These are phyloP conservation scores for Amanita subjunquillea DNA, from an alignment of 768 basidiomycete species.

Conservation along the genomic window DNA sequence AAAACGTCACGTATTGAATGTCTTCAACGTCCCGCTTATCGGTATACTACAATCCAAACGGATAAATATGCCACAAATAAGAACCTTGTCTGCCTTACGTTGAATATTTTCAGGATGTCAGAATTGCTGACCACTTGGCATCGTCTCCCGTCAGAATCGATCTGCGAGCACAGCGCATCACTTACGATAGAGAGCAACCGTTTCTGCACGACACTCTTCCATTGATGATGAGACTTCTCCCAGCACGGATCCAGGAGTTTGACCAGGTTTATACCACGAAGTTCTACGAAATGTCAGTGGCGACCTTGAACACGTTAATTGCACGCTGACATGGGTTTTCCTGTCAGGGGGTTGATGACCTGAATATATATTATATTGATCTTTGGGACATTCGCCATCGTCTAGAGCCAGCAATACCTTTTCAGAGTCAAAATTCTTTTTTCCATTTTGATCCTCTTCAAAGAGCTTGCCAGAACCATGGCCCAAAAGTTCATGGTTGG, in stretches of 20 bases:
- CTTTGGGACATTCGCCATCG: not conserved
- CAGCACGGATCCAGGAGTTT: slow-evolving; percentile 72
- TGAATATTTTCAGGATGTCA: slow-evolving; percentile 75
- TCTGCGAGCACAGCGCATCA: slow-evolving; percentile 3
- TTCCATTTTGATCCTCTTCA: slow-evolving; percentile 65
- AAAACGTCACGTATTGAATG: slow-evolving; percentile 71
- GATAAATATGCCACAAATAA: not conserved
- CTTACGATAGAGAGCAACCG: slow-evolving; percentile 74
- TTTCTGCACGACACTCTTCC: slow-evolving; percentile 91
- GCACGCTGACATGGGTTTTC: slow-evolving; percentile 41
- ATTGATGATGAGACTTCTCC: slow-evolving; percentile 85
- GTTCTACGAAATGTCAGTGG: slow-evolving; percentile 27
- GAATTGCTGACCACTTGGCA: slow-evolving; percentile 57
- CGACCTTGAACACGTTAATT: not conserved
- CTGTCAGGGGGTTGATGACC: slow-evolving; percentile 78
- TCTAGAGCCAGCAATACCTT: slow-evolving; percentile 25
- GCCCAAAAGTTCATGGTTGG: slow-evolving; percentile 82
- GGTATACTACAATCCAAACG: slow-evolving; percentile 39
- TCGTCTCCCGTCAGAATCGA: slow-evolving; percentile 1
- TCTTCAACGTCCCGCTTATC: slow-evolving; percentile 63
- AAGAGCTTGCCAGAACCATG: slow-evolving; percentile 83
- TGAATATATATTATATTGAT: slow-evolving; percentile 14
- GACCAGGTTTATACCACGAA: slow-evolving; percentile 85
- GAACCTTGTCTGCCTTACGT: slow-evolving; percentile 29
- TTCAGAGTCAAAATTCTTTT: slow-evolving; percentile 71